Evolutionary conservation across 108 stramenopile genomes (phyloP), one percentile per base, ranked within the genome.

Genomic region (Epipyxis sp.): DNA sequence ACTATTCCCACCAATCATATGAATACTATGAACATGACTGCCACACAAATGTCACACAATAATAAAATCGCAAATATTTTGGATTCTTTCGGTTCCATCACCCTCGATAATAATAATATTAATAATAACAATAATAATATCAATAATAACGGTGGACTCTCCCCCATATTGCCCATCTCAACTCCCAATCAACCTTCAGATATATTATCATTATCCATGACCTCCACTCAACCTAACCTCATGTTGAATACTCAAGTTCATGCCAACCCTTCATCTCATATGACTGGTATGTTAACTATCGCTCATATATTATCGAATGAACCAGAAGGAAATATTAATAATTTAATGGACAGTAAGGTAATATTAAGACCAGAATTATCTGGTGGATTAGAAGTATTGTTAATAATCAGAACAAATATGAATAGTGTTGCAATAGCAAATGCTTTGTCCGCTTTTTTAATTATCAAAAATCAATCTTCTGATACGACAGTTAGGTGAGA

Each of bases 361-460:
- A 32, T 74, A 6, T 37, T 74, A 42, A 37, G 71, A 6, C 71
- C 71, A 27, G 71, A 74, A 42, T 6, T 74, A 6, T 37, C n/a
- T 29, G 50, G 13, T 6, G 71, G 71, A 34, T 57, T 74, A 30
- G 10, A 10, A 27, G 71, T 74, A 37, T 6, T 42, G 3, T 10
- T 74, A 6, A 42, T 37, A 10, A 42, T 42, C 25, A 37, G 71
- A 10, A 39, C 6, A 39, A 57, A 42, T 42, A 42, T 39, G 41
- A 6, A 16, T 10, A 42, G 41, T 27, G 42, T 42, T 10, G 71
- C 50, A 10, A 13, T 35, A 10, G 46, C 71, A 6, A 42, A 42
- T 74, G 71, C 46, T 6, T 6, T 10, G 13, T 37, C 50, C 6
- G 37, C 46, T 74, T 35, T 42, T 37, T 74, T 34, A 6, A 6